Evolutionary conservation across 306 rosid species (phyloP).

Genomic region (Medicago lupulina): DNA sequence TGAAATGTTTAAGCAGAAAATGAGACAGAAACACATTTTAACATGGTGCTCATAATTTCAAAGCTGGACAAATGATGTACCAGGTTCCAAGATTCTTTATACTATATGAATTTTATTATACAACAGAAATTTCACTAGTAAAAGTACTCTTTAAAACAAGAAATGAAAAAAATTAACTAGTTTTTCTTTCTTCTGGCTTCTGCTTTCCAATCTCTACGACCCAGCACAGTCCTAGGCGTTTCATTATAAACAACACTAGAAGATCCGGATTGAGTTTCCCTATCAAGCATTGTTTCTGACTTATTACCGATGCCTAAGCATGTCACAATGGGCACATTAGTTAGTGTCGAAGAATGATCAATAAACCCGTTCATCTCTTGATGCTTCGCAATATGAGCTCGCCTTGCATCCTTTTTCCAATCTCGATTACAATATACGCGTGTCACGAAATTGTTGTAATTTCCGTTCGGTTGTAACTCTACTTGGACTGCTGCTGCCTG

Average conservation of each 20-base stretch:
- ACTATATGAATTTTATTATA: constrained; percentile 38
- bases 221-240: constrained; percentile 48
- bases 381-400: constrained; percentile 50
- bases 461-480: constrained; percentile 47
- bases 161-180: constrained; percentile 38
- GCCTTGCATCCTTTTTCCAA: constrained; percentile 94
- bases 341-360: constrained; percentile 41
- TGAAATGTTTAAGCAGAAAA: constrained; percentile 40
- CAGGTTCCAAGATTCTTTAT: constrained; percentile 40
- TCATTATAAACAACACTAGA: constrained; percentile 44
- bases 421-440: constrained; percentile 65
- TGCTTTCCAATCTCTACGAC: constrained; percentile 91
- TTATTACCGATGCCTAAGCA: constrained; percentile 43
- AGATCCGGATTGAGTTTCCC: constrained; percentile 43
- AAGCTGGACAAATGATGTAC: constrained; percentile 28
- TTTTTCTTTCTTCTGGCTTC: constrained; percentile 84
- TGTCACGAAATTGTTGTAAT: constrained; percentile 44
- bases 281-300: constrained; percentile 44
- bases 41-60: background rate
- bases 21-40: constrained; percentile 16
- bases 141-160: constrained; percentile 2
- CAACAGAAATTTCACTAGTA: constrained; percentile 33
- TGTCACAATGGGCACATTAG: constrained; percentile 46
- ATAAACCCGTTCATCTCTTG: constrained; percentile 50
- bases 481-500: constrained; percentile 45